phyloP scores from a whole-genome alignment of 768 basidiomycete species.

The Amanita fuliginea region DNA sequence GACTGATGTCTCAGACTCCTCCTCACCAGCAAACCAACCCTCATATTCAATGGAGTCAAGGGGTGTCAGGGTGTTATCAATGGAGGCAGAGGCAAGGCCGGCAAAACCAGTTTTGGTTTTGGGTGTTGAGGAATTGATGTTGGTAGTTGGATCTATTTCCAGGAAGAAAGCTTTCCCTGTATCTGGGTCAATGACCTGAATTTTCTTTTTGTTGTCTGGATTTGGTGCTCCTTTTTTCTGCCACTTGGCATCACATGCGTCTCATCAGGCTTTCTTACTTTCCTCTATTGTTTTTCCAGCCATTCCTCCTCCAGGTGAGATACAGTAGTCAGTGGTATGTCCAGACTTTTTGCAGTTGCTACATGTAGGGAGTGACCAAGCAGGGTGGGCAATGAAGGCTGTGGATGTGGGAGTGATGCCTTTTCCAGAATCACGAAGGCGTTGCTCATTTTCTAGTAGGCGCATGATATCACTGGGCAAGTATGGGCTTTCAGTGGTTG shows the following conservation, averaged over 20 bases:
- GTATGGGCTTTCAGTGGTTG: too few species aligned
- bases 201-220: too few species aligned
- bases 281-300: slow-evolving; percentile 15
- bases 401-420: too few species aligned
- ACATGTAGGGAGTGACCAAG: slow-evolving; percentile 5
- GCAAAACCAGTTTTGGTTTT: neutral
- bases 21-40: neutral
- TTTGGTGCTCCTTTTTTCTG: too few species aligned
- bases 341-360: slow-evolving; percentile 7
- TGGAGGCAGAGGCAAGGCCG: neutral
- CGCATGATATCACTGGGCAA: neutral
- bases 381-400: too few species aligned
- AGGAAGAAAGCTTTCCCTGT: too few species aligned
- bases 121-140: too few species aligned
- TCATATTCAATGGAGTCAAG: neutral
- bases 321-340: slow-evolving; percentile 13
- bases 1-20: neutral
- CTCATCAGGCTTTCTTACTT: slow-evolving; percentile 2
- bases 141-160: too few species aligned
- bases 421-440: too few species aligned
- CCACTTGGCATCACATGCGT: neutral
- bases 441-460: neutral
- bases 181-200: too few species aligned
- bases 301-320: slow-evolving; percentile 15
- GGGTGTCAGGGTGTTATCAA: neutral